Evolutionary conservation across 1,284 basidiomycete species (phyloP).

Genomic region (Moesziomyces antarcticus): DNA sequence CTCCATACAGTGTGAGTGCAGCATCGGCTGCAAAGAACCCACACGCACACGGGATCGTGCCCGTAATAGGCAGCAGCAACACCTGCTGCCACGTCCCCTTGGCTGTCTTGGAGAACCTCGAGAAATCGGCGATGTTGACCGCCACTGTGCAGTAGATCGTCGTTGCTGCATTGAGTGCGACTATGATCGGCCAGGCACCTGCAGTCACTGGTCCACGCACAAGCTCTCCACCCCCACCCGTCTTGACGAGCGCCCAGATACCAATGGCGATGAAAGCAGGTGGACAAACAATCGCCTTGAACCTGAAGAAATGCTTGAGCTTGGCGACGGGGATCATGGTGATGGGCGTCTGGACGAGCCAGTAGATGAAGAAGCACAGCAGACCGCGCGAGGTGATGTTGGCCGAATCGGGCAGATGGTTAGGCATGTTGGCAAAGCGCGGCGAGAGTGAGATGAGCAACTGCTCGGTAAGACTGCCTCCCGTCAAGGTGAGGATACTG

Average conservation of each 20-base stretch:
- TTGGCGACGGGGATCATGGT: conserved; percentile 26
- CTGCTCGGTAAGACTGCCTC: conserved; percentile 20
- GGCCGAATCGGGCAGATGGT: conserved; percentile 18
- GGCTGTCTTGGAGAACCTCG: conserved; percentile 16
- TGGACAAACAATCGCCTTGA: conserved; percentile 28
- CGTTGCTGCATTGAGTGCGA: conserved; percentile 21
- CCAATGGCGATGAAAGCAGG: conserved; percentile 29
- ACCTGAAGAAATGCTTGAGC: conserved; percentile 25
- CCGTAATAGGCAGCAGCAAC: conserved; percentile 23
- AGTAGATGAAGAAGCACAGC: conserved; percentile 33
- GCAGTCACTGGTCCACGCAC: conserved; percentile 25
- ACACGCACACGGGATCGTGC: conserved; percentile 25
- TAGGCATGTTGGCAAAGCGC: conserved; percentile 22
- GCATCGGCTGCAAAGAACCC: conserved; percentile 35
- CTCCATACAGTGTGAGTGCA: conserved; percentile 18
- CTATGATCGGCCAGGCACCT: conserved; percentile 25
- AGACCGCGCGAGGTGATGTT: conserved; percentile 24
- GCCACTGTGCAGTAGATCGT: conserved; percentile 32
- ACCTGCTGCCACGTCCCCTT: conserved; percentile 35
- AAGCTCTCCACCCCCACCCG: conserved; percentile 10
- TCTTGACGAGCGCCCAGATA: conserved; percentile 22
- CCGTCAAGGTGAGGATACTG: conserved; percentile 24
- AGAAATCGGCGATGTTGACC: conserved; percentile 34
- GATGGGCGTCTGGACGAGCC: conserved; percentile 25
- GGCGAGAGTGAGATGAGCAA: conserved; percentile 25